Conservation (phyloP, 2,329 filamentous ascomycete genomes). For the Trichophyton benhamiae region DNA sequence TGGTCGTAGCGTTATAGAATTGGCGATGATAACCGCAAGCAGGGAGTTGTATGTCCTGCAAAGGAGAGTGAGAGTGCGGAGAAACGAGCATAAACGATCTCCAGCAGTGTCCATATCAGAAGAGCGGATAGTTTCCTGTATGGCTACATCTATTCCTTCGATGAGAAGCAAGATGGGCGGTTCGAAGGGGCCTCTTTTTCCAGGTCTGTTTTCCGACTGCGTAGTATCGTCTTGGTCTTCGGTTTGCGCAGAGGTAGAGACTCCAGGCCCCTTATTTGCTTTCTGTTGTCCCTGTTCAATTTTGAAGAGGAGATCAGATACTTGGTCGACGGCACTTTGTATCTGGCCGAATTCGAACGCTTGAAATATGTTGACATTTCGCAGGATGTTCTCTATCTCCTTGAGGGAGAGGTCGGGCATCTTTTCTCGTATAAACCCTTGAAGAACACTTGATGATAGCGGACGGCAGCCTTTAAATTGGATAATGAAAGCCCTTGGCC, state of each 20-base stretch:
- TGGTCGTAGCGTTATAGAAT: constrained; percentile 21
- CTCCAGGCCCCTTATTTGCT: not conserved
- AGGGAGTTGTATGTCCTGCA: constrained; percentile 20
- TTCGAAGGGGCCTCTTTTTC: not conserved
- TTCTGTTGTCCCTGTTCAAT: not conserved
- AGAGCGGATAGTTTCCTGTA: constrained; percentile 26
- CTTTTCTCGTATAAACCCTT: constrained; percentile 7
- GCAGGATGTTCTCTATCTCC: constrained; percentile 7
- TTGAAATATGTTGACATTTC: constrained; percentile 11
- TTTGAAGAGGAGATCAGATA: constrained; percentile 12
- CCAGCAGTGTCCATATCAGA: constrained; percentile 24
- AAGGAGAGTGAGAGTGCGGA: constrained; percentile 25
- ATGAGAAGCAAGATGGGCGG: constrained; percentile 22
- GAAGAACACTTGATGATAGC: constrained; percentile 4
- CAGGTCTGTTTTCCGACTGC: not conserved
- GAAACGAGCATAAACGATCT: constrained; percentile 21
- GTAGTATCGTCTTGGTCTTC: not conserved
- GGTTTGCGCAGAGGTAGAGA: constrained; percentile 9
- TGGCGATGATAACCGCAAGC: constrained; percentile 27
- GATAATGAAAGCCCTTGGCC: constrained; percentile 10
- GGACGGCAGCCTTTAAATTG: constrained; percentile 10
- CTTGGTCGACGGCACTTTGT: constrained; percentile 9
- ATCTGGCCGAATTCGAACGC: constrained; percentile 13
- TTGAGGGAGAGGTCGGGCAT: constrained; percentile 6
- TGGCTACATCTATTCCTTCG: constrained; percentile 27